Evolutionary conservation across 1,139 yeast species (phyloP), one percentile per base, ranked within the genome.

Genomic region (Zygosaccharomyces pseudobailii): DNA sequence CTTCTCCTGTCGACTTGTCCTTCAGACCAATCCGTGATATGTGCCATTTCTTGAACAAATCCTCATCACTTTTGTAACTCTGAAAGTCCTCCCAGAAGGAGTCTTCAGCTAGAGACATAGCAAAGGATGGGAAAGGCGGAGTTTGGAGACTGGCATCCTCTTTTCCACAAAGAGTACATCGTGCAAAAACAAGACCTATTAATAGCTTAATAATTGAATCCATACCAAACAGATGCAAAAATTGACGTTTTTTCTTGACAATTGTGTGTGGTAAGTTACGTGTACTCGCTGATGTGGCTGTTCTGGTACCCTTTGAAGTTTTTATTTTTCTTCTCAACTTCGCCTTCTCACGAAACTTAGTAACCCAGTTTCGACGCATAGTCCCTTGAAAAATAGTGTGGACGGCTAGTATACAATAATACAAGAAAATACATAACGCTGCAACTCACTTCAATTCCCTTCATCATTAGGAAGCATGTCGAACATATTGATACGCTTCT

Each of bases 31-130:
- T 33, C 6, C 45, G 41, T 1, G 57, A 51, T 6, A 43, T 36
- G 17, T 52, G 31, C 59, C 59, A 55, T 9, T 40, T 42, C 8
- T 50, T 36, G 3, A 34, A 28, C n/a, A 57, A 44, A 4, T 49
- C 53, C 10, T 43, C 46, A n/a, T 38, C 42, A 32, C 31, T 36
- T 4, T 24, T 28, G 40, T 55, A 57, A 10, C 33, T 46, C 23
- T 55, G 55, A 39, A 57, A 57, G 32, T 55, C 45, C 36, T 55
- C 59, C 52, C 51, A 57, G 28, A 47, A 56, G 7, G 53, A 46
- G 9, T 47, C 53, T 7, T 34, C 34, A 13, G 38, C 40, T 2
- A 47, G 40, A 20, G 30, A 17, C 19, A 40, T 31, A 20, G 30
- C 35, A 20, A 27, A 27, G 19, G 40, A 35, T 31, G 33, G 24